These are phyloP conservation scores for Aspergillus quadrilineatus DNA, from an alignment of 2,329 filamentous ascomycete genomes.

Conservation along the genomic window DNA sequence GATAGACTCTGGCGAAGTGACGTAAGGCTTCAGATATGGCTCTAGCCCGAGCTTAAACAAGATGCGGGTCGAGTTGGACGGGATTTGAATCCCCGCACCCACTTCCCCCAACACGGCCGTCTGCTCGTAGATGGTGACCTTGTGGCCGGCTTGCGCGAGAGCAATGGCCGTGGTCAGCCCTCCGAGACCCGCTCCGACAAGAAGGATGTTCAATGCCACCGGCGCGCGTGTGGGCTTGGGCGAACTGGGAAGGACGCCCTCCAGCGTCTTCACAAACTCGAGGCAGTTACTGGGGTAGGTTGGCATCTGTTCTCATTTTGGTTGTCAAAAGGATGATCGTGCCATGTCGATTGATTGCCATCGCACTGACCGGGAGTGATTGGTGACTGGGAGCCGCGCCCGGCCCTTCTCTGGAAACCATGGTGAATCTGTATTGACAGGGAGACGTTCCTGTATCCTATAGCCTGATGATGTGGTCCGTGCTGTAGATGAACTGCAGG, in stretches of 20 bases:
- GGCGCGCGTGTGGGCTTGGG: too few relatives aligned
- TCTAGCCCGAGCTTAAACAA: slow-evolving; percentile 42
- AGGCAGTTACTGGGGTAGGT: slow-evolving; percentile 20
- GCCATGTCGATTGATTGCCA: too few relatives aligned
- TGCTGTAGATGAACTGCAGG: too few relatives aligned
- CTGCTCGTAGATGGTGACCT: slow-evolving; percentile 31
- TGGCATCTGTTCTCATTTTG: too few relatives aligned
- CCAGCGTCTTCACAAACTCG: too few relatives aligned
- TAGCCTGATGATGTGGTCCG: too few relatives aligned
- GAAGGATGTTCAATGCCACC: slow-evolving; percentile 23
- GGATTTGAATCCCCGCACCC: slow-evolving; percentile 41
- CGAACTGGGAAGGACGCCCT: background rate
- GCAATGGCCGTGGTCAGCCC: slow-evolving; percentile 32
- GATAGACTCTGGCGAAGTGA: slow-evolving; percentile 31
- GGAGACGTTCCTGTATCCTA: too few relatives aligned
- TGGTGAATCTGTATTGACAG: too few relatives aligned
- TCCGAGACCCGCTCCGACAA: slow-evolving; percentile 33
- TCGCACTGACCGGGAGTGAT: too few relatives aligned
- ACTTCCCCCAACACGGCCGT: slow-evolving; percentile 41
- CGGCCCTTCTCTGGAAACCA: too few relatives aligned
- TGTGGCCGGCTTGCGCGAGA: slow-evolving; percentile 24
- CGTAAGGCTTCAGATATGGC: slow-evolving; percentile 22
- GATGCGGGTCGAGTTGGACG: slow-evolving; percentile 43
- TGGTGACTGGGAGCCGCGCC: too few relatives aligned
- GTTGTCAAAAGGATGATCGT: too few relatives aligned